Base-by-base conservation (phyloP, 306 rosid species). In the Pueraria montana region DNA sequence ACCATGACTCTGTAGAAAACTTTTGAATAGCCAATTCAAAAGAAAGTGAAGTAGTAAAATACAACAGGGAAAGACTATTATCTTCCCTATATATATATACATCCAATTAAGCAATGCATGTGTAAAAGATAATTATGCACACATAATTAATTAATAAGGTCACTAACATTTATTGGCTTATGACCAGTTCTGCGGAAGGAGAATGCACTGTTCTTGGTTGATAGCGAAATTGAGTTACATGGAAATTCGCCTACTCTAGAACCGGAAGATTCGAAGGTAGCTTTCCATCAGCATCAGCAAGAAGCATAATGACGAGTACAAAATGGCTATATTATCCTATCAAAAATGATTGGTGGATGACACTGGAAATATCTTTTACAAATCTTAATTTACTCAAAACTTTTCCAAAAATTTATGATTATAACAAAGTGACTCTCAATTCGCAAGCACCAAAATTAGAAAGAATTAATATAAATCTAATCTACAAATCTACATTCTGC, bases 1-100 rank as follows among this genome's bases (percentile, higher is more conserved):
- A 91, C 95, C 95, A 91, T 89, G 38, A 55, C 6, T 76, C n/a
- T 74, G 2, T 38, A 20, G 71, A 49, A 30, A 23, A n/a, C 4
- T 48, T 20, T 36, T 8, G 23, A 21, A 64, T 50, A 20, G 32
- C 30, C 43, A 74, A 66, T 67, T 86, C 82, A 26, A 48, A 56
- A 27, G 67, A 30, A 79, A 79, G 53, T 13, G 64, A 59, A 62
- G 20, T 48, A 36, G 11, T 62, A 77, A 64, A 74, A 42, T 24
- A 26, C 62, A 71, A 59, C 38, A 49, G 50, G 50, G 63, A 48
- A 52, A 73, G 40, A 80, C 45, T 34, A 71, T 77, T 83, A 23
- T 42, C 72, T 84, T 68, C 64, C 67, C 17, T 74, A 84, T 87
- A 73, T 83, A 81, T 78, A 8, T 13, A 46, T 46, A 46, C 5